Evolutionary conservation across 192 early-diverging fungal genomes (phyloP), one percentile per base, ranked within the genome.

Genomic region (Entomortierella parvispora): DNA sequence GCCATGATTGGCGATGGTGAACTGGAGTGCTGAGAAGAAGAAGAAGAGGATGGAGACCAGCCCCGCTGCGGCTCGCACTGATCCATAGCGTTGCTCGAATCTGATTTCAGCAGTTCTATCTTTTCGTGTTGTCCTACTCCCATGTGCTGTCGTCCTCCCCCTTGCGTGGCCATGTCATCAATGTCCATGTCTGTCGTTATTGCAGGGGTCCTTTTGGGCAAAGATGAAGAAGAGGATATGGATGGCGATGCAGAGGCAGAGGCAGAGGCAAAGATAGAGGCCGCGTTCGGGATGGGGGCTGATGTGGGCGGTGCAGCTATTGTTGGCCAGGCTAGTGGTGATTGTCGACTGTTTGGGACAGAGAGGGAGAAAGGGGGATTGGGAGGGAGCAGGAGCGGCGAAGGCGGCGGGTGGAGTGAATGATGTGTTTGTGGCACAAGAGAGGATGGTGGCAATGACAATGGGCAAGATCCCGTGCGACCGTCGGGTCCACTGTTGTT

Each of bases 1-100:
- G 45, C 47, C 53, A 77, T 68, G n/a, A 68, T 46, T 22, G 74
- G 74, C 4, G 74, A 77, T 6, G 74, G 74, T 0, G 74, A 77
- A 17, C 40, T 77, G 18, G 74, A 68, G 9, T 56, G 59, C 47
- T 31, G 60, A 1, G 72, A 68, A 32, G 65, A 68, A 18, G 65
- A 53, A 23, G 74, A 56, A 6, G 65, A 68, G n/a, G 65, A 53
- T 23, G 74, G 49, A 6, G 74, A 77, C 74, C 58, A 66, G 1
- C 42, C 37, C n/a, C 55, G 9, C 40, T 64, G 61, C 10, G 74
- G 74, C 33, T 77, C 74, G 29, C 74, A 77, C 8, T 68, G 65
- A 48, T 68, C 74, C 74, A 77, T 77, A 60, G 32, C 5, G 12
- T n/a, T n/a, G n/a, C 37, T 62, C 42, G 72, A 76, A 18, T 68